These are phyloP conservation scores for Patellifolia procumbens DNA, from an alignment of 179 eudicot species.

Conservation along the genomic window DNA sequence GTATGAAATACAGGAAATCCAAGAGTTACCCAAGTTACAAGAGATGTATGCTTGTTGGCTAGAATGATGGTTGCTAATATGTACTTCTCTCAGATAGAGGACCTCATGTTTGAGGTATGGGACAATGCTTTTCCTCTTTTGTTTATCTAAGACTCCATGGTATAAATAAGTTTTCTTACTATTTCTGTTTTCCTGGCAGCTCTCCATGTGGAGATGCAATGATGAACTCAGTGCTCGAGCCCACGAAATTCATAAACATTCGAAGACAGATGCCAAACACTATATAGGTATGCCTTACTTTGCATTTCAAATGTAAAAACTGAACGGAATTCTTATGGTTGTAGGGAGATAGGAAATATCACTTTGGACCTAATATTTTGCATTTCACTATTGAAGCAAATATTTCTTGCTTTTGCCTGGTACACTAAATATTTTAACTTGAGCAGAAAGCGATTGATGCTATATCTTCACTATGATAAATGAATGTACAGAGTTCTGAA, in stretches of 20 bases:
- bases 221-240: constrained; percentile 84
- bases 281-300: constrained; percentile 62
- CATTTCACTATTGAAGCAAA: constrained; percentile 5
- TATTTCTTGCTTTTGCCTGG: neutral
- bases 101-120: constrained; percentile 91
- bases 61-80: constrained; percentile 96
- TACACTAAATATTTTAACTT: neutral
- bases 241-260: constrained; percentile 60
- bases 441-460: neutral
- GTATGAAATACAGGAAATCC: constrained; percentile 68
- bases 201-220: constrained; percentile 93
- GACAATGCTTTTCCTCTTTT: neutral
- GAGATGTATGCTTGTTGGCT: constrained; percentile 91
- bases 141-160: constrained; percentile 7
- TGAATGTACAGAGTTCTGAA: constrained; percentile 54
- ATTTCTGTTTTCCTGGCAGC: constrained; percentile 38
- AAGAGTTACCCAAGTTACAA: constrained; percentile 90
- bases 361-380: neutral
- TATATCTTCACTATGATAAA: constrained; percentile 35
- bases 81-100: constrained; percentile 92
- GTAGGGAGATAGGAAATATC: neutral
- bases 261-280: constrained; percentile 85
- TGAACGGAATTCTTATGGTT: neutral
- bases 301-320: neutral
- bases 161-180: constrained; percentile 10